phyloP scores from a whole-genome alignment of 2,329 filamentous ascomycete species.

The Fusarium sterilihyphosum region DNA sequence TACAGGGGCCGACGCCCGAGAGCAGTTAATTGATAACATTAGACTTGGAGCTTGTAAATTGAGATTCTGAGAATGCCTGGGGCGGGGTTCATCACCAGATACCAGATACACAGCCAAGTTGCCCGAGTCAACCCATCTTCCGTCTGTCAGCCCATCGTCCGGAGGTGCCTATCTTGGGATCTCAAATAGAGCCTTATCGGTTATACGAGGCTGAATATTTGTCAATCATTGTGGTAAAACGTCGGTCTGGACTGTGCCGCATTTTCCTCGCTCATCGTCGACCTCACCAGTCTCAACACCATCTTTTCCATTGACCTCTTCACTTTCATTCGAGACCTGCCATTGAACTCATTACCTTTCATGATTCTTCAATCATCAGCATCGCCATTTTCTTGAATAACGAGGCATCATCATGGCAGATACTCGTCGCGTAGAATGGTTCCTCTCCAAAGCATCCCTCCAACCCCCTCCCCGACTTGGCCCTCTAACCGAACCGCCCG shows the following conservation, averaged over 20 bases:
- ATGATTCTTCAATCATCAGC: neutral
- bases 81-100: neutral
- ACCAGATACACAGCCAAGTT: neutral
- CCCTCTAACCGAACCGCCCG: neutral
- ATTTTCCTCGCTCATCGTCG: neutral
- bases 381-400: neutral
- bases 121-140: neutral
- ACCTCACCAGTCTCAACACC: neutral
- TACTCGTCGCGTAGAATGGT: conserved; percentile 8
- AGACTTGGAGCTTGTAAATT: neutral
- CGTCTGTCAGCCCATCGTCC: neutral
- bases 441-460: conserved; percentile 13
- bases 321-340: neutral
- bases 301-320: neutral
- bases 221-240: neutral
- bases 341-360: neutral
- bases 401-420: neutral
- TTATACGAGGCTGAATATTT: neutral
- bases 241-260: neutral
- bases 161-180: neutral
- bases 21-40: neutral
- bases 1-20: neutral
- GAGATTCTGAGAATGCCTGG: neutral
- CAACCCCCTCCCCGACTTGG: conserved; percentile 1
- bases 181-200: neutral